Evolutionary conservation across 179 eudicot species (phyloP), one percentile per base, ranked within the genome.

Genomic region (Pouteria campechiana): DNA sequence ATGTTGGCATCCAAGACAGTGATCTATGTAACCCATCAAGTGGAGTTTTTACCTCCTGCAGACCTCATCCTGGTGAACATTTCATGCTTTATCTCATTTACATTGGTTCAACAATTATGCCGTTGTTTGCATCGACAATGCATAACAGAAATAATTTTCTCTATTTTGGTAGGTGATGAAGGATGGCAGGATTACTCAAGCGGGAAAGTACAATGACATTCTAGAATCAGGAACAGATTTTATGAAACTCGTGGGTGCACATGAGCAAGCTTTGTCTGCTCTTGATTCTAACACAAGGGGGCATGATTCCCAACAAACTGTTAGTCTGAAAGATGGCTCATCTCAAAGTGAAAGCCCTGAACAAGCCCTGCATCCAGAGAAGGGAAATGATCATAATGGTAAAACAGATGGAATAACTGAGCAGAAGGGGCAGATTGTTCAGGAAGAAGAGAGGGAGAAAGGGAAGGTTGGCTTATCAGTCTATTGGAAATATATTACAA

Each of bases 401-500:
- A 54, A 68, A 53, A 9, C 37, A 8, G 78, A 79, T 46, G 74
- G 59, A 33, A 41, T 13, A 7, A 32, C 12, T 0, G 78, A 25
- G 23, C 60, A 54, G 14, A 70, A 64, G 25, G 73, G 55, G 42
- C 99, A 86, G 48, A 76, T 92, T 50, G 79, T 86, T 25, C 80
- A 92, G 48, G 94, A 92, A 48, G 99, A 92, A 76, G 98, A 90
- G 58, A 60, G 98, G 47, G 92, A 76, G 68, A 86, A 86, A 40
- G 98, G 96, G 10, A 64, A 58, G 45, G 98, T 92, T 22, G 92
- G 92, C n/a, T 45, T 82, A 38, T 42, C 65, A 12, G 77, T 86
- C 15, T 90, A 90, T 54, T 82, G 99, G 94, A 86, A 82, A 25
- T 86, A 68, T 35, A 56, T 82, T 41, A 92, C 83, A 38, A 79